Evolutionary conservation across 192 early-diverging fungal genomes (phyloP), one percentile per base, ranked within the genome.

Genomic region (Diversispora eburnea): DNA sequence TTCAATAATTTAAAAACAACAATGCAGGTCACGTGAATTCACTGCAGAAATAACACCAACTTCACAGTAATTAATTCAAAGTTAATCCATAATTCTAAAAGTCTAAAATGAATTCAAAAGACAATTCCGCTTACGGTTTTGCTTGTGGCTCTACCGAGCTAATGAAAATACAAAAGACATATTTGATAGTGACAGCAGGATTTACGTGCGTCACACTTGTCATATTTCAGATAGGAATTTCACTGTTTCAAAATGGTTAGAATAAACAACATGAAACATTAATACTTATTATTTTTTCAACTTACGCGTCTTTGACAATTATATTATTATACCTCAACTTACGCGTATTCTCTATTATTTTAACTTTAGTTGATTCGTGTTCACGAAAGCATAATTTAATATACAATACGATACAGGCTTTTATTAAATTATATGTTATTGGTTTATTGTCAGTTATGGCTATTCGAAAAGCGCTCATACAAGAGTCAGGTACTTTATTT

Each of bases 401-500:
- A 41, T 62, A 33, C 6, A 33, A 62, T 7, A 62, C 60, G 17
- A 42, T 41, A 8, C 17, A 41, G 13, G 22, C 60, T 62, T 62
- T 62, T 43, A 17, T 62, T 15, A 62, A 62, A 62, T 15, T 62
- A 41, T 62, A 62, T 7, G 6, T 62, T 62, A 41, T 62, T 12
- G 60, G 60, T 43, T 39, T 62, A 41, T 17, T 62, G 15, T 39
- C 60, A 42, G 41, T 62, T 41, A 62, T 62, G 8, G 60, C 60
- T n/a, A 22, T 41, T 62, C 60, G 60, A 17, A 62, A 62, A 41
- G 39, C 17, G 17, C 60, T 62, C 17, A 62, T 62, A 33, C 60
- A 62, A 43, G 60, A 62, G 13, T 62, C 60, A 62, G 60, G 60
- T 62, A 10, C 9, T 62, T 41, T 17, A 43, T n/a, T 62, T 22